Conservation (phyloP, 2,329 filamentous ascomycete genomes). For the Paecilomyces formosus region DNA sequence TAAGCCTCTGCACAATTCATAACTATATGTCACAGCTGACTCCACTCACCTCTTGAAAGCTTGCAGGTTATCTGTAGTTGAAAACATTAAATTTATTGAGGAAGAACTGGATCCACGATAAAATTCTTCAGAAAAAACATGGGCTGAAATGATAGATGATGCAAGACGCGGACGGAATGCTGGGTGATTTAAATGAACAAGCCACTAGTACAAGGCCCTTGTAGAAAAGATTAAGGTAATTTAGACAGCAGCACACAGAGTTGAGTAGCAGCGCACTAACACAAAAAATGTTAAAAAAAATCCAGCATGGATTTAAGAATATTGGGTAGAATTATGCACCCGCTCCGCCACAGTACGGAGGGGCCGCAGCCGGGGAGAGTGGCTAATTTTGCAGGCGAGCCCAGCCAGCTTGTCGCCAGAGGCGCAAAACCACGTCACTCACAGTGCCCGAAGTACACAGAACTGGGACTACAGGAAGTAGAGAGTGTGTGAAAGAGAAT, state of each 20-base stretch:
- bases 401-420: slow-evolving; percentile 3
- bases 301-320: background rate
- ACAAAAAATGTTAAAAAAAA: background rate
- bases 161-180: background rate
- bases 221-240: background rate
- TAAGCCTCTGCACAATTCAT: background rate
- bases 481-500: background rate
- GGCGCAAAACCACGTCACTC: slow-evolving; percentile 6
- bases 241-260: background rate
- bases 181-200: background rate
- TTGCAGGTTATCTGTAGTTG: background rate
- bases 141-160: background rate
- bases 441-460: background rate
- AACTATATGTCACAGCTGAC: background rate
- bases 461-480: background rate
- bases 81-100: background rate
- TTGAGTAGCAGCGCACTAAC: background rate
- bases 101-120: background rate
- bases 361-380: slow-evolving; percentile 8
- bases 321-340: slow-evolving; percentile 16
- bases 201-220: background rate
- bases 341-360: slow-evolving; percentile 32
- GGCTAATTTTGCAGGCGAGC: slow-evolving; percentile 13
- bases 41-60: background rate
- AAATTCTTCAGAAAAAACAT: background rate